These are phyloP conservation scores for Aspergillus bombycis DNA, from an alignment of 2,329 filamentous ascomycete species.

Conservation along the genomic window DNA sequence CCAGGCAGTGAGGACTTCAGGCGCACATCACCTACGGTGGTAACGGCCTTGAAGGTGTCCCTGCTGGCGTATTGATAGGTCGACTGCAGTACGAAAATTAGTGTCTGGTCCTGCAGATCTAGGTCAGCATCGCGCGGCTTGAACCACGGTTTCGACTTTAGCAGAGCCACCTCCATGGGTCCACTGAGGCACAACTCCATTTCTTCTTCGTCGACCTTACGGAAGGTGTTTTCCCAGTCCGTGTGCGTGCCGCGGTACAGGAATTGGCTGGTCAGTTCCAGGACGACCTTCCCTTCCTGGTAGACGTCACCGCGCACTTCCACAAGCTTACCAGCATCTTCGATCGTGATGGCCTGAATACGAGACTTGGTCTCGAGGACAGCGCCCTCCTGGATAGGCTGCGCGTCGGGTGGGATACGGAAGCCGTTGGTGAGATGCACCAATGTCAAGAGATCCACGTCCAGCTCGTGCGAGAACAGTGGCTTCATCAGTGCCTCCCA, in stretches of 20 bases:
- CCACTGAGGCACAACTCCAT: conserved; percentile 89
- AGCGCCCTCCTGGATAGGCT: conserved; percentile 94
- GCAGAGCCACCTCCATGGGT: conserved; percentile 87
- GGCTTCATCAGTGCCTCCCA: conserved; percentile 99
- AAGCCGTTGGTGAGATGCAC: conserved; percentile 97
- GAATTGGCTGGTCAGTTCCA: conserved; percentile 99
- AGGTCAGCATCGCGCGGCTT: conserved; percentile 80
- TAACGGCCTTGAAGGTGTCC: conserved; percentile 84
- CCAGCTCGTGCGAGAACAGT: conserved; percentile 94
- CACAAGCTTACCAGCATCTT: conserved; percentile 98
- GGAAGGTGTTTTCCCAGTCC: conserved; percentile 98
- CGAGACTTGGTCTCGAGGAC: conserved; percentile 89
- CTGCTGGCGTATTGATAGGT: conserved; percentile 94
- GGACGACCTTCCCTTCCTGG: conserved; percentile 80
- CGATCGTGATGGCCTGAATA: conserved; percentile 97
- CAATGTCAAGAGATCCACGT: conserved; percentile 92
- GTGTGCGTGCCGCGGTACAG: conserved; percentile 90
- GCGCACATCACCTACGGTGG: conserved; percentile 90
- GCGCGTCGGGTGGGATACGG: conserved; percentile 94
- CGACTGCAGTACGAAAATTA: conserved; percentile 94
- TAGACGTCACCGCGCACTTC: conserved; percentile 96
- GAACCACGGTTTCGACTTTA: conserved; percentile 98
- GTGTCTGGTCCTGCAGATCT: conserved; percentile 86
- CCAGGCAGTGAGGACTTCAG: conserved; percentile 85
- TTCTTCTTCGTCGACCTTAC: conserved; percentile 92